Evolutionary conservation across 1,284 basidiomycete genomes (phyloP).

Genomic region (Erythrobasidium hasegawianum): DNA sequence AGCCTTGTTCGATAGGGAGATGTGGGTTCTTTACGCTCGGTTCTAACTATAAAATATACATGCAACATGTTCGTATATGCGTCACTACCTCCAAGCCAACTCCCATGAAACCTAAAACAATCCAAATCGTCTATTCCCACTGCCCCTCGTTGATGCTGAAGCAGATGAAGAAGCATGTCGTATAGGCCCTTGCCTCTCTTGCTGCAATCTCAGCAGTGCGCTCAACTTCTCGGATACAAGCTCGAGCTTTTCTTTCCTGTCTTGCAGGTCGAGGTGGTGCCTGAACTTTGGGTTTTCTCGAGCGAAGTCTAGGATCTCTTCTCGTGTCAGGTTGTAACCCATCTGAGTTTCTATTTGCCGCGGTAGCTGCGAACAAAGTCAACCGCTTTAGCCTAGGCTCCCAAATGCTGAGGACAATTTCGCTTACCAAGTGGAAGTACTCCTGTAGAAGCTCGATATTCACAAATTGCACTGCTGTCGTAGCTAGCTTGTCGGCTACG

Average conservation of each 20-base stretch:
- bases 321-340: conserved; percentile 82
- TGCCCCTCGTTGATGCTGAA: no score
- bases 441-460: conserved; percentile 92
- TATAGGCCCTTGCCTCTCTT: conserved; percentile 21
- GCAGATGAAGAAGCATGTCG: background rate
- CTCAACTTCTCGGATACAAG: conserved; percentile 52
- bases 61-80: no score
- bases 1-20: no score
- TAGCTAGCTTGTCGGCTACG: conserved; percentile 93
- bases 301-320: conserved; percentile 82
- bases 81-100: no score
- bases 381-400: background rate
- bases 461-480: conserved; percentile 97
- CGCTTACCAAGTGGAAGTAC: conserved; percentile 88
- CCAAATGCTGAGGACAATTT: no score
- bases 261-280: conserved; percentile 89
- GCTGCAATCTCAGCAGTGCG: conserved; percentile 27
- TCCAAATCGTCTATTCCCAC: no score
- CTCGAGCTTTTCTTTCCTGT: conserved; percentile 95
- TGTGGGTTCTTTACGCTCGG: no score
- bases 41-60: no score
- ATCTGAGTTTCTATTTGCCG: conserved; percentile 94
- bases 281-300: conserved; percentile 85
- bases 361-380: conserved; percentile 69
- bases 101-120: no score